These are phyloP conservation scores for Musa troglodytarum DNA, from an alignment of 176 grass and related monocot species.

Conservation along the genomic window DNA sequence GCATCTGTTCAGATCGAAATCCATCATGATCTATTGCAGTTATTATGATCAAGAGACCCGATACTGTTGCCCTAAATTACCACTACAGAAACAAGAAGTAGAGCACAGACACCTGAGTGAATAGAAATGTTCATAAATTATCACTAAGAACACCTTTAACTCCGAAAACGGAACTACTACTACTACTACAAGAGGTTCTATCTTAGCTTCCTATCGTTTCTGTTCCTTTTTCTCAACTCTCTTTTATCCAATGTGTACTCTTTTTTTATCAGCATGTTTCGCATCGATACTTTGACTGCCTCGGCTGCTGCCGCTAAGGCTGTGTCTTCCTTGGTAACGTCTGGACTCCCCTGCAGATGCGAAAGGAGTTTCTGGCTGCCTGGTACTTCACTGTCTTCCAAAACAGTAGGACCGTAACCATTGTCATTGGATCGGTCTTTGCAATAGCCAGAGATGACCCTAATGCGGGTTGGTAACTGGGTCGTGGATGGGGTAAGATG, in stretches of 20 bases:
- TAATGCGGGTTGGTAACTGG: conserved; percentile 47
- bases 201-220: conserved; percentile 83
- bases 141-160: too few relatives aligned
- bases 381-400: conserved; percentile 53
- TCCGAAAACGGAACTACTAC: too few relatives aligned
- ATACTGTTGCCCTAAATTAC: too few relatives aligned
- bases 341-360: conserved; percentile 66
- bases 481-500: conserved; percentile 30
- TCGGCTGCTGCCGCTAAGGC: conserved; percentile 42
- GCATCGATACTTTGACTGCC: conserved; percentile 61
- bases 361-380: conserved; percentile 57
- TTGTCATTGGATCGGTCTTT: conserved; percentile 20
- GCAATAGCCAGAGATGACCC: conserved; percentile 21
- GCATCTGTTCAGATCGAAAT: background rate
- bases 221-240: conserved; percentile 63
- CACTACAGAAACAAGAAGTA: too few relatives aligned
- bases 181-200: background rate
- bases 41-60: background rate
- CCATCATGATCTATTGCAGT: background rate
- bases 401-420: conserved; percentile 15
- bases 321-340: conserved; percentile 49
- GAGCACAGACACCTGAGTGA: too few relatives aligned
- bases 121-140: too few relatives aligned
- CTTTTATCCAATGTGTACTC: conserved; percentile 82
- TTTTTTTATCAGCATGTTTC: conserved; percentile 87